Conservation (phyloP, 805 yeast species). For the Ogataea glucozyma region DNA sequence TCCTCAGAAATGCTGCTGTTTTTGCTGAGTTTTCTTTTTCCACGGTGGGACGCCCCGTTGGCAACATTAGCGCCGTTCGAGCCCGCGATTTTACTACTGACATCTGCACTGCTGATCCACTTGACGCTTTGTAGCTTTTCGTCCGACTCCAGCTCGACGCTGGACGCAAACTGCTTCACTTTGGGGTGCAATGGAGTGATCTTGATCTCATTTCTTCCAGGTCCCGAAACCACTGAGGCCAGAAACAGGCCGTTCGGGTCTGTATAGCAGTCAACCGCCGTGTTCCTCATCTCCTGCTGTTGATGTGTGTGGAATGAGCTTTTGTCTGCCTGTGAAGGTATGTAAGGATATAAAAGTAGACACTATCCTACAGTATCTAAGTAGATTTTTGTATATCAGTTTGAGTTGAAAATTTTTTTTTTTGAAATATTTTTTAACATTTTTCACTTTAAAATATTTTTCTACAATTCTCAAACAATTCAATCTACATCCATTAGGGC, state of each 20-base stretch:
- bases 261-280: conserved; percentile 17
- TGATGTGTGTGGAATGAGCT: neutral
- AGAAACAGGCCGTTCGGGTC: conserved; percentile 24
- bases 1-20: conserved; percentile 5
- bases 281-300: conserved; percentile 13
- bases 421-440: neutral
- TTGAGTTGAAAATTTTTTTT: conserved; percentile 1
- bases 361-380: neutral
- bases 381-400: neutral
- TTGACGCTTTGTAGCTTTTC: conserved; percentile 34
- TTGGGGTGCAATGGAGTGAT: conserved; percentile 35
- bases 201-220: conserved; percentile 49
- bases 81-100: conserved; percentile 13
- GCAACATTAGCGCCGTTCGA: neutral
- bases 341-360: neutral
- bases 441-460: conserved; percentile 1
- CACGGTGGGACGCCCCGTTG: conserved; percentile 4
- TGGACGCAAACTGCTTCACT: conserved; percentile 29
- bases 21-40: conserved; percentile 30
- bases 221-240: conserved; percentile 41
- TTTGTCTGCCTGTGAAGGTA: neutral
- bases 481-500: no score
- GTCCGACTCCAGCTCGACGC: conserved; percentile 43
- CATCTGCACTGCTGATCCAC: conserved; percentile 8
- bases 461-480: neutral